phyloP scores from a whole-genome alignment of 2,329 filamentous ascomycete species.

The Nannizziopsis arthrosporioides region DNA sequence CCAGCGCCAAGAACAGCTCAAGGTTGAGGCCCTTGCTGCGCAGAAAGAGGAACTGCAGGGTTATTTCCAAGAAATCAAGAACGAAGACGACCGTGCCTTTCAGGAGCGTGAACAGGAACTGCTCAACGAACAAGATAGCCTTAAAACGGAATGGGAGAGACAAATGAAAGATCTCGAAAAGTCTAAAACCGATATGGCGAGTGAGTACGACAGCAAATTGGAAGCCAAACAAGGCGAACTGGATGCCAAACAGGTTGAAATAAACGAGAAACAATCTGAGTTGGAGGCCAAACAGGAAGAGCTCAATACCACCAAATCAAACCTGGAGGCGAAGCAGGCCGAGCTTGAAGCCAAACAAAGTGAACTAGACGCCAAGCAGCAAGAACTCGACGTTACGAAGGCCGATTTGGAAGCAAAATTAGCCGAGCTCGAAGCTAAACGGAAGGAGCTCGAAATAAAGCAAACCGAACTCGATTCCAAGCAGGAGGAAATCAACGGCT shows the following conservation, averaged over 20 bases:
- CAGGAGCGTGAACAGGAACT: conserved; percentile 35
- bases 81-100: conserved; percentile 32
- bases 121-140: conserved; percentile 27
- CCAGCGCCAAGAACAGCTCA: conserved; percentile 28
- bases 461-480: conserved; percentile 13
- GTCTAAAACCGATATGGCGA: conserved; percentile 27
- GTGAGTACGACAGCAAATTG: conserved; percentile 26
- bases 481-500: conserved; percentile 15
- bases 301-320: conserved; percentile 20
- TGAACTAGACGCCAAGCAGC: conserved; percentile 12
- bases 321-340: conserved; percentile 20
- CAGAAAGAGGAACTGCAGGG: conserved; percentile 39
- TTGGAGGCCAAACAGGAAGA: conserved; percentile 21
- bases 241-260: conserved; percentile 25
- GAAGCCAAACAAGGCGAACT: conserved; percentile 25
- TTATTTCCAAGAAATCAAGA: conserved; percentile 37
- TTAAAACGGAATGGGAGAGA: conserved; percentile 27
- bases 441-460: conserved; percentile 14
- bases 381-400: conserved; percentile 17
- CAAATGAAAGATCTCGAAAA: conserved; percentile 31
- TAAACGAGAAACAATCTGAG: conserved; percentile 22
- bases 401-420: conserved; percentile 16
- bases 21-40: conserved; percentile 25
- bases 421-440: conserved; percentile 13
- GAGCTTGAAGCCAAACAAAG: conserved; percentile 19